Conservation (phyloP, 371 early-diverging fungal species). For the Rhizopus delemar region DNA sequence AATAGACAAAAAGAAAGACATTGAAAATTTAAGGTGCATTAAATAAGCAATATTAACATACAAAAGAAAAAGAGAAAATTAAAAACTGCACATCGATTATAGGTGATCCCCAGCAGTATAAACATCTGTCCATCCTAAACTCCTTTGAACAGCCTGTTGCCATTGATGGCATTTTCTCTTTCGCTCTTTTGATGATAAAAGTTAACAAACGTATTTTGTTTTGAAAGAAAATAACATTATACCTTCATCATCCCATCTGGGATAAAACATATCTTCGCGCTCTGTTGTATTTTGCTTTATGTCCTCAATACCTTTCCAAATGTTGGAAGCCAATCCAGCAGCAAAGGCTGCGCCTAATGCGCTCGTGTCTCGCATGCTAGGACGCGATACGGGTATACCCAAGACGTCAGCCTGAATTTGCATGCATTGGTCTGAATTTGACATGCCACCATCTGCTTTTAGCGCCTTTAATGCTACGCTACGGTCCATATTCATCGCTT, state of each 20-base stretch:
- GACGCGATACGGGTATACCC: slow-evolving; percentile 71
- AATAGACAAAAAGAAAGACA: no score
- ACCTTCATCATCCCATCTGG: slow-evolving; percentile 47
- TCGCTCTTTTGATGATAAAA: slow-evolving; percentile 73
- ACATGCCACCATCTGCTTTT: slow-evolving; percentile 92
- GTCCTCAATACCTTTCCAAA: slow-evolving; percentile 61
- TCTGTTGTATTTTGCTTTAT: slow-evolving; percentile 35
- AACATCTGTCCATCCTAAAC: slow-evolving; percentile 59
- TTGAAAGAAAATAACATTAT: neutral
- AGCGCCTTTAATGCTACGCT: slow-evolving; percentile 65
- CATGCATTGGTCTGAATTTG: slow-evolving; percentile 87
- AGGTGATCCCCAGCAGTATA: slow-evolving; percentile 16
- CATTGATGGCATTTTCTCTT: slow-evolving; percentile 64
- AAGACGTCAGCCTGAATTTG: slow-evolving; percentile 90
- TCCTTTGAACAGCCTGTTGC: slow-evolving; percentile 81
- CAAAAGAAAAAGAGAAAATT: neutral
- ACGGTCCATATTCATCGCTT: slow-evolving; percentile 81
- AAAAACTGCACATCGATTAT: neutral
- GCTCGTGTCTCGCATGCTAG: slow-evolving; percentile 90
- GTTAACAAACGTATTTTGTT: slow-evolving; percentile 6
- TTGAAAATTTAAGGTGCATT: no score
- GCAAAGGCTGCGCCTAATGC: slow-evolving; percentile 94
- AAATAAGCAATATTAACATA: no score
- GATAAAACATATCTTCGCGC: slow-evolving; percentile 43
- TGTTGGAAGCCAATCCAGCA: slow-evolving; percentile 81